Evolutionary conservation across 495 filamentous ascomycete genomes (phyloP).

Genomic region (Daldinia vernicosa): DNA sequence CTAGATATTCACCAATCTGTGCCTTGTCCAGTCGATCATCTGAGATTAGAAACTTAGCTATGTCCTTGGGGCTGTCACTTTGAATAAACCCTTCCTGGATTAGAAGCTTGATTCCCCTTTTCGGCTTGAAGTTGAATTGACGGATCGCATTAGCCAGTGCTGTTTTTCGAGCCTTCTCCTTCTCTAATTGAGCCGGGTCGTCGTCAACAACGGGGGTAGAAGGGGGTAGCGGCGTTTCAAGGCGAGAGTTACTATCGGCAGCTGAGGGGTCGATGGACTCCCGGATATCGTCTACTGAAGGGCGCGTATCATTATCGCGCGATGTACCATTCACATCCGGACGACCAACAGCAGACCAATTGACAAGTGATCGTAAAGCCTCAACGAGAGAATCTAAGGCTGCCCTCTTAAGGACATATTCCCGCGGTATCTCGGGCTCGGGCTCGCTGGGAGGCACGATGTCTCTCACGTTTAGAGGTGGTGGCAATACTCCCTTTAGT

Average conservation of each 20-base stretch:
- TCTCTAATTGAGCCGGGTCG: conserved; percentile 90
- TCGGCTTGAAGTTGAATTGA: conserved; percentile 98
- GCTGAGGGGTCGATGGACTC: conserved; percentile 78
- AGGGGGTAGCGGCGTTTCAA: conserved; percentile 70
- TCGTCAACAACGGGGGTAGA: conserved; percentile 84
- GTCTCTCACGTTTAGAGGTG: conserved; percentile 80
- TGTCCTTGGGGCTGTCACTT: conserved; percentile 77
- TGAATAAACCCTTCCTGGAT: conserved; percentile 86
- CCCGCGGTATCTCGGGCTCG: conserved; percentile 76
- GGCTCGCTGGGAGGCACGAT: conserved; percentile 67
- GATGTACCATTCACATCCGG: conserved; percentile 63
- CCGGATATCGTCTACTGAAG: conserved; percentile 78
- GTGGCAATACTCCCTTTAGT: conserved; percentile 81
- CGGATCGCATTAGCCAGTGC: conserved; percentile 86
- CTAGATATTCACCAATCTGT: conserved; percentile 92
- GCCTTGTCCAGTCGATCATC: conserved; percentile 86
- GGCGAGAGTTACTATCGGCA: conserved; percentile 58
- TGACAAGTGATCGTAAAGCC: conserved; percentile 85
- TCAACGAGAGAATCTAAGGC: conserved; percentile 89
- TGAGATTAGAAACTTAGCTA: conserved; percentile 81
- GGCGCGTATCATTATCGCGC: conserved; percentile 63
- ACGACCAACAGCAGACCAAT: conserved; percentile 77
- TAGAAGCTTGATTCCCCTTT: conserved; percentile 86
- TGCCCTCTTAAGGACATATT: conserved; percentile 87
- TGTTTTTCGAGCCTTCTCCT: conserved; percentile 91